phyloP scores from a whole-genome alignment of 1,139 yeast species.

The Arxiozyma heterogenica region DNA sequence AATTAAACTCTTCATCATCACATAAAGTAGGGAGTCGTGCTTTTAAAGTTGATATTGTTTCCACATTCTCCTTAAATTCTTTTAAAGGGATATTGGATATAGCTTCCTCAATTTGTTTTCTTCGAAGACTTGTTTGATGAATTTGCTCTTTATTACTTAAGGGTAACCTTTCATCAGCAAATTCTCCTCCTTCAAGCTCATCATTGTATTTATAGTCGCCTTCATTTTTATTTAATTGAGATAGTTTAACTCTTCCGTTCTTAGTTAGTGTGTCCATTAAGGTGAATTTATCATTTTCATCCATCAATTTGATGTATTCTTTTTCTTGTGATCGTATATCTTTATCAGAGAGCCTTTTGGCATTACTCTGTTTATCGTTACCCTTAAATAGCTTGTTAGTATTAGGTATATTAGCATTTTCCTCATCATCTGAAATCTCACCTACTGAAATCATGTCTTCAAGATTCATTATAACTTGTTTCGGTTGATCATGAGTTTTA shows the following conservation, averaged over 20 bases:
- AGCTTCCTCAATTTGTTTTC: constrained; percentile 14
- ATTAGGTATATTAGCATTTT: not conserved
- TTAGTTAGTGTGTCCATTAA: constrained; percentile 14
- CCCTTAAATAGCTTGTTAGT: too few relatives aligned
- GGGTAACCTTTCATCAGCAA: constrained; percentile 16
- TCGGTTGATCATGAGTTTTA: not conserved
- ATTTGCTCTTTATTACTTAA: constrained; percentile 11
- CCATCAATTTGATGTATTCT: constrained; percentile 17
- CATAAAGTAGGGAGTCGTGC: constrained; percentile 2
- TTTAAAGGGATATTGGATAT: constrained; percentile 3
- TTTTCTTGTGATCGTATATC: constrained; percentile 10
- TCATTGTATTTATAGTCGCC: constrained; percentile 5
- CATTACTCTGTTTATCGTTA: not conserved
- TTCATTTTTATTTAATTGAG: constrained; percentile 3
- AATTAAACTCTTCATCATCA: not conserved
- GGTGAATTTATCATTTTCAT: constrained; percentile 18
- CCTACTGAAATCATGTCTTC: constrained; percentile 9
- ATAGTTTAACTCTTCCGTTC: constrained; percentile 12
- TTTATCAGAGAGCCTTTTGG: not conserved
- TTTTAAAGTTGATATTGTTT: not conserved
- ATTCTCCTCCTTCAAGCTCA: constrained; percentile 7
- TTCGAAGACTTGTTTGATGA: constrained; percentile 7
- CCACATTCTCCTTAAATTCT: not conserved
- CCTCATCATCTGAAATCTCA: constrained; percentile 1
- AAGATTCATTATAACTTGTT: constrained; percentile 7